These are phyloP conservation scores for Pseudocercospora musae DNA, from an alignment of 2,329 filamentous ascomycete species.

Conservation along the genomic window DNA sequence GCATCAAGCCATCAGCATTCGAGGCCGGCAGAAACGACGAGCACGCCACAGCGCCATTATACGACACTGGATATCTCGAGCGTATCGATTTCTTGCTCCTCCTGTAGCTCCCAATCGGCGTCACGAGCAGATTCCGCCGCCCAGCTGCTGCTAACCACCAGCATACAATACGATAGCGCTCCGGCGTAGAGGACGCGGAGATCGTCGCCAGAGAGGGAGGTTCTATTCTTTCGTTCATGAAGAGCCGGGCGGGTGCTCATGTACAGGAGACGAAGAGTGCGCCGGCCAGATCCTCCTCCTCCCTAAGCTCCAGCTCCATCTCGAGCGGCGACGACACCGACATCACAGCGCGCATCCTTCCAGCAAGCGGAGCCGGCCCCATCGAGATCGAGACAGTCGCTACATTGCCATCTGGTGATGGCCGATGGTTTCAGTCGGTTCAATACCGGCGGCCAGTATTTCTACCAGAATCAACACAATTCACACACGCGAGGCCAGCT, in stretches of 20 bases:
- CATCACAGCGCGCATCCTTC: constrained; percentile 18
- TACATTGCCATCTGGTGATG: constrained; percentile 53
- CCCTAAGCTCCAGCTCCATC: constrained; percentile 34
- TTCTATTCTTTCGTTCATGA: constrained; percentile 33
- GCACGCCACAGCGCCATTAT: neutral
- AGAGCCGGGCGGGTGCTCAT: constrained; percentile 41
- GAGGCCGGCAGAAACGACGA: neutral
- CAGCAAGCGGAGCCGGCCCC: constrained; percentile 5
- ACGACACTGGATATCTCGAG: constrained; percentile 3
- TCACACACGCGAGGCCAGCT: constrained; percentile 45
- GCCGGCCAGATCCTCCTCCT: constrained; percentile 44
- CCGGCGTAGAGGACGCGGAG: neutral
- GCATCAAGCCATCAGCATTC: neutral
- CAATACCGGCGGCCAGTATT: constrained; percentile 59
- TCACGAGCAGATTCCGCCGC: constrained; percentile 4
- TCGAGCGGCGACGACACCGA: constrained; percentile 22
- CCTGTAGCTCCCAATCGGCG: neutral
- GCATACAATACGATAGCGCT: neutral
- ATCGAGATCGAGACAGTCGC: constrained; percentile 11
- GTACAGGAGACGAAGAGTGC: constrained; percentile 49
- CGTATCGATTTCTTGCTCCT: constrained; percentile 7
- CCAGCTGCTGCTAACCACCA: neutral
- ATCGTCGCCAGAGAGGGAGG: constrained; percentile 6
- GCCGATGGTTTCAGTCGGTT: constrained; percentile 65
- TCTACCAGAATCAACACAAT: constrained; percentile 54